Conservation (phyloP, 208 protist species). For the Trichomonas tenax region DNA sequence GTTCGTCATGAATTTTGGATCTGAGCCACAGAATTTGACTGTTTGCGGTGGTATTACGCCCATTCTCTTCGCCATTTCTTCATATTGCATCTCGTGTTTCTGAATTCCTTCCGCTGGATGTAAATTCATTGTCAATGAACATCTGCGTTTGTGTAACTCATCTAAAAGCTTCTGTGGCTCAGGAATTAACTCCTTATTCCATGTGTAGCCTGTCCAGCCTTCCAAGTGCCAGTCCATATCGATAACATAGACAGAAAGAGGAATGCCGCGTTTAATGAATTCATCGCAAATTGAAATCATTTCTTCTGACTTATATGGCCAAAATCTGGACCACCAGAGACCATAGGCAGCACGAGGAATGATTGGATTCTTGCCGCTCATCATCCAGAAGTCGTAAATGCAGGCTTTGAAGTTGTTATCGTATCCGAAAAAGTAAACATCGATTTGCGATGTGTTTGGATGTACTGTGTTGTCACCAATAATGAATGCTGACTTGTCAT, state of each 20-base stretch:
- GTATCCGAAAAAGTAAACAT: not conserved
- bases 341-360: not conserved
- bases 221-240: not conserved
- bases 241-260: not conserved
- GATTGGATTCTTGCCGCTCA: not conserved
- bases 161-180: not conserved
- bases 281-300: not conserved
- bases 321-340: not conserved
- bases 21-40: not conserved
- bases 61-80: not conserved
- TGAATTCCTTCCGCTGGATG: not conserved
- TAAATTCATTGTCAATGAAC: not conserved
- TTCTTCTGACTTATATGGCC: not conserved
- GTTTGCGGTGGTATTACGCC: not conserved
- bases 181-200: not conserved
- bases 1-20: not conserved
- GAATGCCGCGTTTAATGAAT: not conserved
- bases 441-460: not conserved
- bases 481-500: not conserved
- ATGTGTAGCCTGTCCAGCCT: not conserved
- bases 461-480: not conserved
- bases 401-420: not conserved
- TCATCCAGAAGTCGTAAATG: not conserved
- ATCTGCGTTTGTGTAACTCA: not conserved
- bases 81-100: not conserved